Percentiles rank a stretch among this genome's conserved stretches.
Evolutionary conservation across 805 yeast genomes (phyloP).

Genomic region (Metschnikowia lochheadii): DNA sequence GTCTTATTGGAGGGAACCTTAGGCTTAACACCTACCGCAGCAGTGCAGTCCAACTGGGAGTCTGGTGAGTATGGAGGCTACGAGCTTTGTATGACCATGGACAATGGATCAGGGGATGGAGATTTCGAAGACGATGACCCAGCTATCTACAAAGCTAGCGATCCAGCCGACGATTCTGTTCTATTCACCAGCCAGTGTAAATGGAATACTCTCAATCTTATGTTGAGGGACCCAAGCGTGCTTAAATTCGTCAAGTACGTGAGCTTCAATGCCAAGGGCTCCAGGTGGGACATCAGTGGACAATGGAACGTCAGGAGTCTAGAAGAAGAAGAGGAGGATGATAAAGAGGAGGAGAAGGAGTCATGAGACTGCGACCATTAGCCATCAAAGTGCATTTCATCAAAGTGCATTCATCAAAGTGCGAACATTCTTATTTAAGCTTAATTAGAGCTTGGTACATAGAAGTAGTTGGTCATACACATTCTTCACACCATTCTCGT

Average conservation of each 20-base stretch:
- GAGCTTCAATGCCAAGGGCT: conserved; percentile 80
- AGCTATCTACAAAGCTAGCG: conserved; percentile 62
- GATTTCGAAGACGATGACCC: conserved; percentile 67
- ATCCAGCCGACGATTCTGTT: conserved; percentile 67
- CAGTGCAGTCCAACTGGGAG: conserved; percentile 66
- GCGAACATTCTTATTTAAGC: no score
- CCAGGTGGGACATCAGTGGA: conserved; percentile 85
- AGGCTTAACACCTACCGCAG: conserved; percentile 66
- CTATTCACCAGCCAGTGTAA: conserved; percentile 73
- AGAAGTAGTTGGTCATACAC: no score
- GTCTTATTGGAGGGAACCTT: conserved; percentile 73
- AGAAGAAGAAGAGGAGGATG: conserved; percentile 33
- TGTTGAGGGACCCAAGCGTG: conserved; percentile 81
- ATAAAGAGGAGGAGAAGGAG: conserved; percentile 17
- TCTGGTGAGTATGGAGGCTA: conserved; percentile 92
- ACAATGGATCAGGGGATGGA: conserved; percentile 43
- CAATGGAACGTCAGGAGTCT: conserved; percentile 69
- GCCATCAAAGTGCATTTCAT: no score
- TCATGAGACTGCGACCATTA: no score
- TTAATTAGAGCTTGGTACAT: no score
- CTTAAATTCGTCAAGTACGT: conserved; percentile 90
- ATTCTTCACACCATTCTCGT: no score
- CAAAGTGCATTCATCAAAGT: no score
- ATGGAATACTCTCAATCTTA: conserved; percentile 76
- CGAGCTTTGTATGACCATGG: conserved; percentile 79